Base-by-base conservation (phyloP, 805 yeast species). In the Ogataea paraovalis region DNA sequence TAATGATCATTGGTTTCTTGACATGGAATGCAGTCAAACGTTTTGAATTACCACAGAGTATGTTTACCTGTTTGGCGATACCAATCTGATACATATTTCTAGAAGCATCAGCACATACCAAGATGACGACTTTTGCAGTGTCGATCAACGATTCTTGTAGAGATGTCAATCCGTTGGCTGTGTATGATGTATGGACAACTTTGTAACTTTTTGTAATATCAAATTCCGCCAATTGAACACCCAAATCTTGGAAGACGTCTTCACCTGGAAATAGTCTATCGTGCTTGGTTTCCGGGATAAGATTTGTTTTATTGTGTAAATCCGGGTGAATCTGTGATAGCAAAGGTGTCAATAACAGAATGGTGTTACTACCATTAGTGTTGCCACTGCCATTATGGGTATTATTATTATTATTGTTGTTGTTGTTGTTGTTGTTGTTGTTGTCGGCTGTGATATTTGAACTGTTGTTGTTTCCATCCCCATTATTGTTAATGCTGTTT, bases 1-100 rank as follows among this genome's bases (percentile, higher is more conserved):
- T 71, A 3, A 79, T 72, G 12, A 81, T 69, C 56, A 81, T 65
- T 4, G 84, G 85, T 54, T 78, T 79, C 23, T 45, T 50, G 53
- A 68, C 47, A 51, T 20, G 40, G 20, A 69, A 68, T 20, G 61
- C 51, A 3, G 76, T 74, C 38, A 65, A 60, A 34, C 49, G 54
- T 41, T 44, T 52, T 38, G 40, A 51, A 0, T 76, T 77, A 9
- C 79, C 77, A 59, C 86, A 80, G 14, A 80, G 65, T 18, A 78
- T 69, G 2, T 79, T 68, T 7, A 80, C 75, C 51, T 78, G 80
- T 53, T 80, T 81, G 20, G 82, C 79, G 27, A 80, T 73, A 6
- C 82, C 82, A 27, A 79, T 75, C 61, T 80, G 85, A 56, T 78
- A 79, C 76, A 79, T 74, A 58, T 80, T 79, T 48, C 83, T 64